phyloP scores from a whole-genome alignment of 202 grass and related monocot species.

The Eragrostis tef region DNA sequence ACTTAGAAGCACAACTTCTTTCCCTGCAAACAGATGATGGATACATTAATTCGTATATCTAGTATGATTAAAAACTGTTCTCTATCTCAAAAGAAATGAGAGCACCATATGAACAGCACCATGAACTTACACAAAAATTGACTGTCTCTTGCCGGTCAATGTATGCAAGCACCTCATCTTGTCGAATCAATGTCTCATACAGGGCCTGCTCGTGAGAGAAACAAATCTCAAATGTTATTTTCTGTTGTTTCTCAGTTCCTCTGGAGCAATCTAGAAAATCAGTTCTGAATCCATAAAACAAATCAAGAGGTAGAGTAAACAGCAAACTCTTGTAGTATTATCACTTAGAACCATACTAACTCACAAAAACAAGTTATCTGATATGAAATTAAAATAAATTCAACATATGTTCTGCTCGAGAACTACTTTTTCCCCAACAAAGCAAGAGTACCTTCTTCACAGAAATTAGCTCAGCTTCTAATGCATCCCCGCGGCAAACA shows the following conservation, averaged over 20 bases:
- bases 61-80: not conserved
- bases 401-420: not conserved
- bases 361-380: not conserved
- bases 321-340: not conserved
- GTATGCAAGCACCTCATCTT: slow-evolving; percentile 81
- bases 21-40: slow-evolving; percentile 52
- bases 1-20: slow-evolving; percentile 66
- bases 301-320: slow-evolving; percentile 21
- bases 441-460: slow-evolving; percentile 73
- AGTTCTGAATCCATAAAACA: not conserved
- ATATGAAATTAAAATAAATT: slow-evolving; percentile 1
- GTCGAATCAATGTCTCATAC: slow-evolving; percentile 72
- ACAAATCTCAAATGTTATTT: slow-evolving; percentile 27
- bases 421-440: slow-evolving; percentile 11
- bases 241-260: not conserved
- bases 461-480: slow-evolving; percentile 91
- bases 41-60: slow-evolving; percentile 36
- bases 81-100: slow-evolving; percentile 16
- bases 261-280: slow-evolving; percentile 1
- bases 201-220: slow-evolving; percentile 54
- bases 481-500: slow-evolving; percentile 66
- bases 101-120: not conserved
- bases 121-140: slow-evolving; percentile 58
- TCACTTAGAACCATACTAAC: slow-evolving; percentile 2
- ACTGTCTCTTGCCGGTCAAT: slow-evolving; percentile 59